Evolutionary conservation across 1,284 basidiomycete genomes (phyloP).

Genomic region (Leccinum variabile): DNA sequence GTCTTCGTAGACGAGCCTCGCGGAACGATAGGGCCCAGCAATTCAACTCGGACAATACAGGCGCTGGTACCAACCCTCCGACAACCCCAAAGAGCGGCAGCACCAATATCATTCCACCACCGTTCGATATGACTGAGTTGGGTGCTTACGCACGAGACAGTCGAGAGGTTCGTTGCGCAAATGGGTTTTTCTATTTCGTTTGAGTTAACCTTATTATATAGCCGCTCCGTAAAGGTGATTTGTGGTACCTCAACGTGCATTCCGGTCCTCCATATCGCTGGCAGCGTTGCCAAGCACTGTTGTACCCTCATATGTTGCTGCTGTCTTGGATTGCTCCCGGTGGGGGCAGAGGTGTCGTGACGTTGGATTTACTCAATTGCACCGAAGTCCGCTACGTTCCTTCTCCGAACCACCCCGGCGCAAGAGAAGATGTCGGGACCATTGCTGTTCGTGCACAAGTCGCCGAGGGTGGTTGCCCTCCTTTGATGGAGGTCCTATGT

Average conservation of each 20-base stretch:
- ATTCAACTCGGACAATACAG: constrained; percentile 14
- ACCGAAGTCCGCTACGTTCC: constrained; percentile 78
- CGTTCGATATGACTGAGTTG: constrained; percentile 48
- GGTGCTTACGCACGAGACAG: constrained; percentile 43
- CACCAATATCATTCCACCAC: constrained; percentile 41
- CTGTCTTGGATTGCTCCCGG: constrained; percentile 80
- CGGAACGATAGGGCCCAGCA: constrained; percentile 39
- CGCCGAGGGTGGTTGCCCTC: constrained; percentile 44
- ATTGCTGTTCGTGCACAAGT: constrained; percentile 69
- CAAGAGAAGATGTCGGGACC: constrained; percentile 81
- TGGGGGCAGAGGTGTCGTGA: constrained; percentile 78
- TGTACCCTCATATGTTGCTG: constrained; percentile 78
- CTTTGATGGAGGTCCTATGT: constrained; percentile 68
- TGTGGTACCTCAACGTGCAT: constrained; percentile 92
- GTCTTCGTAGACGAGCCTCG: constrained; percentile 58
- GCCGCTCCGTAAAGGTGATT: constrained; percentile 78
- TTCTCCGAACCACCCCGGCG: constrained; percentile 74
- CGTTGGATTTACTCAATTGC: constrained; percentile 81
- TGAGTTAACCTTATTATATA: constrained; percentile 36
- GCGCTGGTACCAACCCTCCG: constrained; percentile 18
- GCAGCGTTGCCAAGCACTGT: constrained; percentile 81
- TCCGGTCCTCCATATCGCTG: constrained; percentile 74
- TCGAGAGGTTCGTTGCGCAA: constrained; percentile 45
- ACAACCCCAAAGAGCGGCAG: constrained; percentile 32
- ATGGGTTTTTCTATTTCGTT: constrained; percentile 31